phyloP scores from a whole-genome alignment of 768 basidiomycete species.

The Leccinum pellstonianum region DNA sequence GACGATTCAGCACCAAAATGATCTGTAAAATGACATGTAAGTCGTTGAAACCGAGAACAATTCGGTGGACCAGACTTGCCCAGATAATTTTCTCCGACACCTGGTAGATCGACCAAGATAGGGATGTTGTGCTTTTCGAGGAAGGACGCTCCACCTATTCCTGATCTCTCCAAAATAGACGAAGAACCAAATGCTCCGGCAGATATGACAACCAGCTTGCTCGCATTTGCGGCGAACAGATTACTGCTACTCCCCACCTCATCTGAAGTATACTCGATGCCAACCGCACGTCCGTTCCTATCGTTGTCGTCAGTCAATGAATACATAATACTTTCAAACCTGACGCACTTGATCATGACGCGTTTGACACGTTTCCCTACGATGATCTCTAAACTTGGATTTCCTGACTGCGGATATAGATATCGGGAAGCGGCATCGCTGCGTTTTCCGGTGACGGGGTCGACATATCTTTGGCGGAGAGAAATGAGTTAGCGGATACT shows the following conservation, averaged over 20 bases:
- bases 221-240: conserved; percentile 25
- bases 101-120: conserved; percentile 20
- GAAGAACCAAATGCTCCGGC: conserved; percentile 56
- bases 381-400: conserved; percentile 29
- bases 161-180: conserved; percentile 57
- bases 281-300: conserved; percentile 36
- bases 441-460: conserved; percentile 37
- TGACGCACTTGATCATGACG: neutral
- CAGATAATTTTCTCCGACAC: conserved; percentile 27
- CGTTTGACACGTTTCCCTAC: conserved; percentile 22
- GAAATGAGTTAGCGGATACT: neutral
- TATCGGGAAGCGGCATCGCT: conserved; percentile 33
- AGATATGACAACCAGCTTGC: conserved; percentile 44
- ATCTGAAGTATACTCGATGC: conserved; percentile 34
- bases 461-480: conserved; percentile 45
- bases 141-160: conserved; percentile 58
- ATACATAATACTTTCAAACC: neutral
- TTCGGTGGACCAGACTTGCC: conserved; percentile 32
- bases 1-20: neutral
- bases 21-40: neutral
- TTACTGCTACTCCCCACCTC: neutral
- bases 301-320: neutral
- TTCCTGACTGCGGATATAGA: conserved; percentile 33
- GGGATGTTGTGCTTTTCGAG: conserved; percentile 47
- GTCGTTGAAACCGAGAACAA: neutral